phyloP scores from a whole-genome alignment of 345 rosid species.

The Bruguiera sexangula region DNA sequence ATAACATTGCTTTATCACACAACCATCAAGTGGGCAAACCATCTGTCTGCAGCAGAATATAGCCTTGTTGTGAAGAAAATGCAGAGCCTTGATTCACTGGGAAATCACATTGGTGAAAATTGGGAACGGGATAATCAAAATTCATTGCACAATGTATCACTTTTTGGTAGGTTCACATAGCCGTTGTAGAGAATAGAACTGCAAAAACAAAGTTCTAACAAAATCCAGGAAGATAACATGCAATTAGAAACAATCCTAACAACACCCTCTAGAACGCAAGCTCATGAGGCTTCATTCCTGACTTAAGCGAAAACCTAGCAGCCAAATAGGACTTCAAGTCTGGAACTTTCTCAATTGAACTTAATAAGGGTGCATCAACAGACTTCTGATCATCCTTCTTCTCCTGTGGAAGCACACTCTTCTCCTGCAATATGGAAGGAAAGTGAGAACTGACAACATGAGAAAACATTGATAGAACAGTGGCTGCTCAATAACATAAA shows the following conservation, averaged over 20 bases:
- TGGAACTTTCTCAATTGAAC: conserved; percentile 61
- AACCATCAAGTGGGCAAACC: too few species aligned
- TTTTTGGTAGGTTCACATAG: conserved; percentile 1
- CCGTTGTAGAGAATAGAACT: conserved; percentile 17
- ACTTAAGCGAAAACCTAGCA: conserved; percentile 64
- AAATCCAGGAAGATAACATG: background rate
- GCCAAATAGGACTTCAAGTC: conserved; percentile 80
- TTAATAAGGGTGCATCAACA: conserved; percentile 55
- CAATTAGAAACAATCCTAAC: conserved; percentile 5
- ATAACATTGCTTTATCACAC: too few species aligned
- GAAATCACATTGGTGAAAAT: background rate
- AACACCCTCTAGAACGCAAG: conserved; percentile 23
- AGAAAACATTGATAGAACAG: background rate
- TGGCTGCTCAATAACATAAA: background rate
- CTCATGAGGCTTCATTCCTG: conserved; percentile 38
- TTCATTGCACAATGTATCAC: conserved; percentile 16
- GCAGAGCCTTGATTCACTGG: background rate
- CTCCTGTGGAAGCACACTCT: conserved; percentile 64
- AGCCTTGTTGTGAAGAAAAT: too few species aligned
- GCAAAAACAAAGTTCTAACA: conserved; percentile 8
- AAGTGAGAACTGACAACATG: too few species aligned
- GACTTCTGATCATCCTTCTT: conserved; percentile 85
- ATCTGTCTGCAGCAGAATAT: too few species aligned
- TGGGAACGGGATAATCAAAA: background rate
- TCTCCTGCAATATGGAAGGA: conserved; percentile 38